phyloP scores from a whole-genome alignment of 768 basidiomycete species.

The Russula sp. region DNA sequence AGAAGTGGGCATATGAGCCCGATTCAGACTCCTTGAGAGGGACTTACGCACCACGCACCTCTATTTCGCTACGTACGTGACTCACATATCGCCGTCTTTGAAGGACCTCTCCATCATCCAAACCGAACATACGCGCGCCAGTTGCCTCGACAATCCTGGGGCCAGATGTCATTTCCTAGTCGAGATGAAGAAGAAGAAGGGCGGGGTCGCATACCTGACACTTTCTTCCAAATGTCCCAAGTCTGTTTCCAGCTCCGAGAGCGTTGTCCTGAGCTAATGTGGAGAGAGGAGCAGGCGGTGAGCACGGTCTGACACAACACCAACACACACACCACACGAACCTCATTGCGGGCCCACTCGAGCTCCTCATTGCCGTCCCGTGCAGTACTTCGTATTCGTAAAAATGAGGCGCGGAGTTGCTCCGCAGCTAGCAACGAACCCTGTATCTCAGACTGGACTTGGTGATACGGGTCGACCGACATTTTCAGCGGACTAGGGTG shows the following conservation, averaged over 20 bases:
- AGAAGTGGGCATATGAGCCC: constrained; percentile 12
- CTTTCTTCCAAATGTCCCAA: constrained; percentile 92
- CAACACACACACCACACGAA: constrained; percentile 36
- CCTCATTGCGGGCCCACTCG: constrained; percentile 75
- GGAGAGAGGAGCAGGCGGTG: background rate
- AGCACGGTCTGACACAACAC: background rate
- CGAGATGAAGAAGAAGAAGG: background rate
- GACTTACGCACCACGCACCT: constrained; percentile 51
- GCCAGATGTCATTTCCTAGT: background rate
- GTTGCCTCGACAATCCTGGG: constrained; percentile 81
- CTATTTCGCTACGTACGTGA: constrained; percentile 70
- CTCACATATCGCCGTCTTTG: constrained; percentile 73
- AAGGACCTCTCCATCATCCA: constrained; percentile 73
- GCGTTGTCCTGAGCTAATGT: constrained; percentile 61
- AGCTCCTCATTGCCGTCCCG: constrained; percentile 75
- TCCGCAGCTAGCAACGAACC: constrained; percentile 65
- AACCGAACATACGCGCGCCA: constrained; percentile 79
- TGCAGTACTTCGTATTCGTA: constrained; percentile 75
- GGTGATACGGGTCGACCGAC: constrained; percentile 85
- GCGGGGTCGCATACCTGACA: constrained; percentile 59
- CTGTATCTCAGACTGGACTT: constrained; percentile 80
- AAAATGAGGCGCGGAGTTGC: constrained; percentile 70
- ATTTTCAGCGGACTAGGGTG: constrained; percentile 36
- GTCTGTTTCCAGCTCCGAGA: constrained; percentile 80
- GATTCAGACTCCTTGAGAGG: background rate